These are phyloP conservation scores for Westerdykella sp. DNA, from an alignment of 2,329 filamentous ascomycete genomes.

Conservation along the genomic window DNA sequence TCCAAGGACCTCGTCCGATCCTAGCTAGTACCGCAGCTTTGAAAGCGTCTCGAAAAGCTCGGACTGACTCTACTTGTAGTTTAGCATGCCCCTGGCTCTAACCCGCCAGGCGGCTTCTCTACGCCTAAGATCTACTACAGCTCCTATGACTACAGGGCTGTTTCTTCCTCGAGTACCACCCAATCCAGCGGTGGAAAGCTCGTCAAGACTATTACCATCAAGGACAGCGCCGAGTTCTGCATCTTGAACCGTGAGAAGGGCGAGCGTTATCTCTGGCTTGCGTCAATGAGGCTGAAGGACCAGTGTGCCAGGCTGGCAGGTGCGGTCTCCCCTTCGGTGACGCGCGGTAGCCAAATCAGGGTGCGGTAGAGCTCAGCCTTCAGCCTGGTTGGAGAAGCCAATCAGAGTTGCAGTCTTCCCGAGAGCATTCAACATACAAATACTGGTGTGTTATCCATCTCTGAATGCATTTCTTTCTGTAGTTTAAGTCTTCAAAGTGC, in stretches of 20 bases:
- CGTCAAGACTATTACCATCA: conserved; percentile 86
- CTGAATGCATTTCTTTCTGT: no score
- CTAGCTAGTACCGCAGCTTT: conserved; percentile 76
- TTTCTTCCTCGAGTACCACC: conserved; percentile 47
- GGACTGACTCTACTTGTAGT: conserved; percentile 73
- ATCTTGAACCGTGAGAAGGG: conserved; percentile 33
- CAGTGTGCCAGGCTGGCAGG: no score
- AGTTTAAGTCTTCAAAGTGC: no score
- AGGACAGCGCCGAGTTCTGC: conserved; percentile 88
- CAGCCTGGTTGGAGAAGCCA: no score
- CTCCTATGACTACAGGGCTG: conserved; percentile 38
- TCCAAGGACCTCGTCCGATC: conserved; percentile 89
- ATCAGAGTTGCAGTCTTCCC: no score
- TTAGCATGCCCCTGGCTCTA: conserved; percentile 78
- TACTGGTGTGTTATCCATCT: no score
- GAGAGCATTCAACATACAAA: no score
- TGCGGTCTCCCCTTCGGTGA: no score
- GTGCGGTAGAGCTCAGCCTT: no score
- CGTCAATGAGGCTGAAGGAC: no score
- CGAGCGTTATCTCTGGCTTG: no score
- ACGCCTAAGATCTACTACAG: conserved; percentile 52
- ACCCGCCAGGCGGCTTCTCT: conserved; percentile 71
- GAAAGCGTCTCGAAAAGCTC: conserved; percentile 68
- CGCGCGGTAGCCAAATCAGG: no score
- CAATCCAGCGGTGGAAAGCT: conserved; percentile 32